A percentile compares a stretch with the other conserved stretches of the same genome.
These are phyloP conservation scores for Fusarium brevicatenulatum DNA, from an alignment of 2,329 filamentous ascomycete species.

Conservation along the genomic window DNA sequence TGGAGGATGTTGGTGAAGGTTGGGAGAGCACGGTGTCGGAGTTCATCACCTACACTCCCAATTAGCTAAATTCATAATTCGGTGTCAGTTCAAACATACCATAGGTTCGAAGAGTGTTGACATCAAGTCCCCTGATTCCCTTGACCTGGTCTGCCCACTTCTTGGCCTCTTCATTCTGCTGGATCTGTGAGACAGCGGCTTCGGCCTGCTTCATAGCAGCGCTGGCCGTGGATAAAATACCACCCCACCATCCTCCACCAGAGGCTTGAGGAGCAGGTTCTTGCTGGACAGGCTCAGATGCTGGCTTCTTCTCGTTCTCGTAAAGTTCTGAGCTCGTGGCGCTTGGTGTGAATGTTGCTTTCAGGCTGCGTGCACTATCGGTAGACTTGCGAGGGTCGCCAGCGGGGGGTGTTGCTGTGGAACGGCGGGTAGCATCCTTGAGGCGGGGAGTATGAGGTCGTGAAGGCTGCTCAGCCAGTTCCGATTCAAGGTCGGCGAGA, in stretches of 20 bases:
- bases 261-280: slow-evolving; percentile 42
- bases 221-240: slow-evolving; percentile 82
- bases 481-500: slow-evolving; percentile 82
- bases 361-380: slow-evolving; percentile 78
- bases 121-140: slow-evolving; percentile 70
- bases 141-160: slow-evolving; percentile 95
- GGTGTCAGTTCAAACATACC: slow-evolving; percentile 42
- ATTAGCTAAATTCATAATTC: not conserved
- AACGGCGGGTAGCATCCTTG: slow-evolving; percentile 60
- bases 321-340: slow-evolving; percentile 71
- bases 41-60: slow-evolving; percentile 76
- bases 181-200: slow-evolving; percentile 91
- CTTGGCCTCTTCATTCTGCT: slow-evolving; percentile 95
- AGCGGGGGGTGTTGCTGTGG: slow-evolving; percentile 61
- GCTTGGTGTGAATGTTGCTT: slow-evolving; percentile 76
- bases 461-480: slow-evolving; percentile 76
- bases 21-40: slow-evolving; percentile 86
- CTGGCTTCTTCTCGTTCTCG: slow-evolving; percentile 64
- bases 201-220: slow-evolving; percentile 94
- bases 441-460: slow-evolving; percentile 86
- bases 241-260: slow-evolving; percentile 89
- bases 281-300: slow-evolving; percentile 56
- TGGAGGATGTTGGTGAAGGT: slow-evolving; percentile 96
- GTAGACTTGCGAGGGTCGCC: slow-evolving; percentile 79
- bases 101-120: slow-evolving; percentile 72